Percentiles rank a stretch among this genome's conserved stretches.
phyloP scores from a whole-genome alignment of 2,329 filamentous ascomycete species.

The Cyclaneusma minus region DNA sequence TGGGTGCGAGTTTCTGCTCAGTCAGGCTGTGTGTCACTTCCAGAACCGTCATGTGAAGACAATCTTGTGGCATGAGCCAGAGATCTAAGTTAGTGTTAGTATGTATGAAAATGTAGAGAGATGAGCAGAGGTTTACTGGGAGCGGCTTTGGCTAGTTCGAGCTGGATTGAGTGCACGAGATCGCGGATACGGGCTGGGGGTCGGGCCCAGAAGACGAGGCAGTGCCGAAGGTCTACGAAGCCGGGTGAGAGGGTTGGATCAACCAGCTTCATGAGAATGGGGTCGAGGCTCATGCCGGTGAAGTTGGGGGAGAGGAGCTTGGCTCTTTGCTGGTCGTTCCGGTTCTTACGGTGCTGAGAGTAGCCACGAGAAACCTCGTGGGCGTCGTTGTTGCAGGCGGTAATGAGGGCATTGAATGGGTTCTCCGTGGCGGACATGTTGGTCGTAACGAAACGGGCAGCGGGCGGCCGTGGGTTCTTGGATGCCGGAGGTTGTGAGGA shows the following conservation, averaged over 20 bases:
- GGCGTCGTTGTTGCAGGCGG: slow-evolving; percentile 43
- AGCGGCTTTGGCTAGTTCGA: slow-evolving; percentile 43
- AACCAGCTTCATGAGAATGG: slow-evolving; percentile 55
- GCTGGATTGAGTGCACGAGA: slow-evolving; percentile 55
- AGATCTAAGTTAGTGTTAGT: slow-evolving; percentile 35
- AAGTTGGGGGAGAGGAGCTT: slow-evolving; percentile 59
- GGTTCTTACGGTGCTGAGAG: slow-evolving; percentile 52
- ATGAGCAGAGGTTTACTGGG: slow-evolving; percentile 41
- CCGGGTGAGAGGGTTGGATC: slow-evolving; percentile 46
- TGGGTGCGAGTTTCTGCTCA: slow-evolving; percentile 44
- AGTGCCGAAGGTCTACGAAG: slow-evolving; percentile 63
- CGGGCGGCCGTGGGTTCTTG: too few relatives aligned
- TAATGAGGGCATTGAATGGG: slow-evolving; percentile 61
- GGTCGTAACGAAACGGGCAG: too few relatives aligned
- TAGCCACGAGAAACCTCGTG: slow-evolving; percentile 30
- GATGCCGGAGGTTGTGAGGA: too few relatives aligned
- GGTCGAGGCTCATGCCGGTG: slow-evolving; percentile 57
- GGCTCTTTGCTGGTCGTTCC: slow-evolving; percentile 61
- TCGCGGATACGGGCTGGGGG: slow-evolving; percentile 57
- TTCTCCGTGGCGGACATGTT: too few relatives aligned
- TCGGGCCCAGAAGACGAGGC: slow-evolving; percentile 77
- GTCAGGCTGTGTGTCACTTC: slow-evolving; percentile 75
- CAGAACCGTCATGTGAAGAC: slow-evolving; percentile 72
- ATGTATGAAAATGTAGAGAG: neutral
- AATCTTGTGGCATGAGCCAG: slow-evolving; percentile 71